Conservation (phyloP, 371 early-diverging fungal species). For the Actinomucor elegans region DNA sequence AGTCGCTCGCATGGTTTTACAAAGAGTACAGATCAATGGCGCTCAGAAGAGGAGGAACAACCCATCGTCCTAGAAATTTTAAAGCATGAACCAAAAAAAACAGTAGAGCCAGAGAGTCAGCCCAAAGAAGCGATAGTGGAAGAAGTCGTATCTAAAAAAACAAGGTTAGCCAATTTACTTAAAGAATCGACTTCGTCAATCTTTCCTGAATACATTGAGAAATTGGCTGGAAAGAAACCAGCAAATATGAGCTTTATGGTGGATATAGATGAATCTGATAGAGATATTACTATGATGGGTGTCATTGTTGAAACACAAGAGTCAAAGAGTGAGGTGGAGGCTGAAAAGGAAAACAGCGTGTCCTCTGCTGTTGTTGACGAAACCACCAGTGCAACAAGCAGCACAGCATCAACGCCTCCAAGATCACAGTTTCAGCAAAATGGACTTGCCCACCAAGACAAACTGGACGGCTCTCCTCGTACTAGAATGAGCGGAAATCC, state of each 20-base stretch:
- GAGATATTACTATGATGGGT: conserved; percentile 10
- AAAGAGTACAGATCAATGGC: conserved; percentile 1
- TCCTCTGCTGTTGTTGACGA: not conserved
- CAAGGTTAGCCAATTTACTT: conserved; percentile 7
- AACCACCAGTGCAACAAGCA: not conserved
- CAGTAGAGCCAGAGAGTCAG: not conserved
- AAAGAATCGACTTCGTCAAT: conserved; percentile 24
- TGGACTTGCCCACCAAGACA: not conserved
- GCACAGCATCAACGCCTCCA: not conserved
- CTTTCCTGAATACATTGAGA: conserved; percentile 29
- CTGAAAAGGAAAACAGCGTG: not conserved
- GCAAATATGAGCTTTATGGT: conserved; percentile 30
- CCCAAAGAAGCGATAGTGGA: not conserved
- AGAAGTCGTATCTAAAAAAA: not conserved
- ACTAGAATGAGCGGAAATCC: conserved; percentile 4
- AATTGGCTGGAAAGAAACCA: conserved; percentile 29
- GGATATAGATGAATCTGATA: conserved; percentile 18
- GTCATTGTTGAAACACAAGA: not conserved
- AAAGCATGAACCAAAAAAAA: conserved; percentile 5
- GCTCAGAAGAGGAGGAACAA: not conserved
- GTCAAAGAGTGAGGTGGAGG: not conserved
- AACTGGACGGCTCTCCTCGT: not conserved
- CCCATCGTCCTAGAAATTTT: conserved; percentile 11
- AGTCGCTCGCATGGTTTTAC: not conserved
- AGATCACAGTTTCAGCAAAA: not conserved